Conservation (phyloP, 306 rosid genomes). For the Vigna trinervia region DNA sequence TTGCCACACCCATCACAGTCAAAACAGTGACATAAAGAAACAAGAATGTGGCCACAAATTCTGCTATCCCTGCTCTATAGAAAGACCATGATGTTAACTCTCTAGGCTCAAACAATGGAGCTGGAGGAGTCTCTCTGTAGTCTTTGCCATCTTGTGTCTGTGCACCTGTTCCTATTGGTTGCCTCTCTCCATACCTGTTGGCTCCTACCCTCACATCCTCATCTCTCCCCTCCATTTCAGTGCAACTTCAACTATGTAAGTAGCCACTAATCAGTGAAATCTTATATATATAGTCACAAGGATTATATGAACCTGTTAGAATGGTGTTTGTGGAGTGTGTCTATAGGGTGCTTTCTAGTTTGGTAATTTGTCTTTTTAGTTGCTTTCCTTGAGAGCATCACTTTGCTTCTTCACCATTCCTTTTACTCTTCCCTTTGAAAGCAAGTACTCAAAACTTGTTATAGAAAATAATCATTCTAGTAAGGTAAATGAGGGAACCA, state of each 20-base stretch:
- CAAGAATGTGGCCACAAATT: slow-evolving; percentile 31
- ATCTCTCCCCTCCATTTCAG: slow-evolving; percentile 46
- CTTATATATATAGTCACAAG: neutral
- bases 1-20: slow-evolving; percentile 29
- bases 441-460: slow-evolving; percentile 21
- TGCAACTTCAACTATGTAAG: neutral
- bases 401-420: slow-evolving; percentile 22
- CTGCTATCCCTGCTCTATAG: slow-evolving; percentile 32
- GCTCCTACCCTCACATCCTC: slow-evolving; percentile 54
- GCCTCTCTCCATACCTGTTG: slow-evolving; percentile 47
- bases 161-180: slow-evolving; percentile 48
- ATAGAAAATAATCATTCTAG: neutral
- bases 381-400: slow-evolving; percentile 20
- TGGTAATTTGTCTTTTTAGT: neutral
- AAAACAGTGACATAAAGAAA: slow-evolving; percentile 30
- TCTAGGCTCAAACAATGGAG: slow-evolving; percentile 19
- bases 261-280: neutral
- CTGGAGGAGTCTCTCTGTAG: slow-evolving; percentile 26
- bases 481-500: neutral
- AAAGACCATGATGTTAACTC: slow-evolving; percentile 33
- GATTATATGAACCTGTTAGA: neutral
- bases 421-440: slow-evolving; percentile 28
- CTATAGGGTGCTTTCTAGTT: neutral
- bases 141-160: slow-evolving; percentile 45
- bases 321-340: slow-evolving; percentile 22